Conservation (phyloP, 176 grass and related monocot species). For the Echinochloa phyllopogon region DNA sequence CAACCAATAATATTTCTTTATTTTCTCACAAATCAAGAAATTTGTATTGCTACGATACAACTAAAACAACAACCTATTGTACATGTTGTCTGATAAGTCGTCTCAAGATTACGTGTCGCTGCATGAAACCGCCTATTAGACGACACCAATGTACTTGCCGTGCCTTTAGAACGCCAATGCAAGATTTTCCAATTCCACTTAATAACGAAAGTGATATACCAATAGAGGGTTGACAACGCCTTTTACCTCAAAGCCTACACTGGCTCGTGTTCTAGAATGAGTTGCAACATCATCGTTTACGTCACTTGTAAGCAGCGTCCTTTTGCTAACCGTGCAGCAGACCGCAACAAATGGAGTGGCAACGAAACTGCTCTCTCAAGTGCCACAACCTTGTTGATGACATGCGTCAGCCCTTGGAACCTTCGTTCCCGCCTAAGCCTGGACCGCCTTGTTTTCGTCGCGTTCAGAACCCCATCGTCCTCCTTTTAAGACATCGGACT, state of each 20-base stretch:
- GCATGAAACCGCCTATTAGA: no score
- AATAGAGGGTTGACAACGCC: neutral
- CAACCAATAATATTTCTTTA: no score
- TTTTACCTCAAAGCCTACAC: neutral
- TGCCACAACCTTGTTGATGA: no score
- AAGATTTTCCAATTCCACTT: neutral
- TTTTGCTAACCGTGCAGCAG: neutral
- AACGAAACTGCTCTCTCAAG: neutral
- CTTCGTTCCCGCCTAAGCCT: constrained; percentile 2
- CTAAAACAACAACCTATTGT: no score
- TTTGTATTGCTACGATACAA: no score
- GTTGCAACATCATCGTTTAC: neutral
- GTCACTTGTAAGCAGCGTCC: neutral
- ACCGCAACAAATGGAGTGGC: neutral
- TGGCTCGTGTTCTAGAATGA: neutral
- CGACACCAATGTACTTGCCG: no score
- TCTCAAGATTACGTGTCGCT: no score
- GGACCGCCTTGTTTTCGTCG: neutral
- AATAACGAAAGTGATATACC: no score
- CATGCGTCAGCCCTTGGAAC: neutral
- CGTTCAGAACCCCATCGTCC: neutral
- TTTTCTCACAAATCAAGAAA: no score
- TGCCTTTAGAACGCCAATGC: neutral
- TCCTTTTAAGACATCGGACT: neutral
- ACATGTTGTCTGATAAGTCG: no score